Base-by-base conservation (phyloP, 1,284 basidiomycete genomes). In the Microbotryum silenes-acaulis region DNA sequence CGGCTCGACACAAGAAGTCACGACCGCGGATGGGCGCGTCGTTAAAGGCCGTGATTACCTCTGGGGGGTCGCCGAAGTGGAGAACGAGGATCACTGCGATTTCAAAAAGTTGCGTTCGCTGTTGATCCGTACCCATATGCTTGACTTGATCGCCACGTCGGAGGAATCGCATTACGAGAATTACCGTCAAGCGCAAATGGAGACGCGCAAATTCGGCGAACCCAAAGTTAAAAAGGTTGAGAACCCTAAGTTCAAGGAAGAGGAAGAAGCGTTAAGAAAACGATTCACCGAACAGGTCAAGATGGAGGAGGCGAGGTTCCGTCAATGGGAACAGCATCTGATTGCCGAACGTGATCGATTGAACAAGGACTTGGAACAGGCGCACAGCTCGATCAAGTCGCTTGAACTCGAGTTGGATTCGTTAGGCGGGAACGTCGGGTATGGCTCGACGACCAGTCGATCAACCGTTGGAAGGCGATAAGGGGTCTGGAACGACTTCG, bases 41-140 rank as follows among this genome's bases (percentile, higher is more conserved):
- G 94, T 98, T 75, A 97, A 97, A 78, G 94, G 96, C 51, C 87
- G 96, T 72, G 90, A 97, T 76, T 99, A 99, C 77, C 84, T 96
- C n/a, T 99, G 96, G 96, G 96, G 96, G 80, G 91, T 97, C 33
- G 94, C 94, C 27, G 94, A 99, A 89, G 92, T 98, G 62, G 94
- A 98, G 79, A 97, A 98, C 75, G 94, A 97, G 79, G 87, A 88
- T 75, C 94, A 99, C 80, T 99, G 96, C 76, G 96, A 98, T 78
- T 98, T 99, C 83, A 91, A 90, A 78, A 97, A 97, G 79, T 82
- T 99, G 59, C 89, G 96, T 66, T 91, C 91, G 31, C 81, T 98
- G 48, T 82, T 99, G 48, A 96, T 99, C 77, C 87, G 96, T 71
- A 97, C 93, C 7, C 91, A 97, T 82, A 98, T 99, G 96, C 81